Percentiles rank a stretch among this genome's conserved stretches.
These are phyloP conservation scores for Lepiota venenata DNA, from an alignment of 768 basidiomycete genomes.

Conservation along the genomic window DNA sequence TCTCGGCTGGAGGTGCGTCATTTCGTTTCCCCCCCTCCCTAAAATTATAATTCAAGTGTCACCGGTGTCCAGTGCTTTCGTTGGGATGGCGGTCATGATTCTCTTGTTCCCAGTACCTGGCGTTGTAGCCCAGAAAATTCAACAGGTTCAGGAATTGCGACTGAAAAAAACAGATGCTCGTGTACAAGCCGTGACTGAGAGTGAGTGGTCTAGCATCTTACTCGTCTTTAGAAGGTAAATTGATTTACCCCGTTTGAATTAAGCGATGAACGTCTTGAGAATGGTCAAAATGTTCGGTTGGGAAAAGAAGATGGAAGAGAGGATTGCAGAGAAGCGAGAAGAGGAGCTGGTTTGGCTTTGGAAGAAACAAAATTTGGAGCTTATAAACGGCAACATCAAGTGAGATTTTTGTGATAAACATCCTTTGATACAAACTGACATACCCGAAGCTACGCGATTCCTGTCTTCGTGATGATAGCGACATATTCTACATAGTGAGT, in stretches of 20 bases:
- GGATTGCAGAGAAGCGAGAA: slow-evolving; percentile 57
- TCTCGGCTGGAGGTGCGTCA: slow-evolving; percentile 45
- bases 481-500: slow-evolving; percentile 57
- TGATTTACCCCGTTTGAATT: slow-evolving; percentile 15
- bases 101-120: slow-evolving; percentile 58
- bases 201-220: slow-evolving; percentile 25
- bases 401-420: slow-evolving; percentile 23
- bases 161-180: slow-evolving; percentile 58
- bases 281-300: slow-evolving; percentile 75
- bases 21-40: slow-evolving; percentile 19
- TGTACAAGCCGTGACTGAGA: slow-evolving; percentile 61
- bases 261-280: slow-evolving; percentile 53
- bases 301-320: slow-evolving; percentile 53
- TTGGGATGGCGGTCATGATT: slow-evolving; percentile 54
- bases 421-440: not conserved
- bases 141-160: slow-evolving; percentile 43
- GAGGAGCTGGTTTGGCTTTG: slow-evolving; percentile 56
- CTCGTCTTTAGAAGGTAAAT: slow-evolving; percentile 1
- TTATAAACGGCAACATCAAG: slow-evolving; percentile 50
- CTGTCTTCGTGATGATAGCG: slow-evolving; percentile 60
- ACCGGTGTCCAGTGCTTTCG: slow-evolving; percentile 41
- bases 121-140: slow-evolving; percentile 47
- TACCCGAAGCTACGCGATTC: slow-evolving; percentile 48
- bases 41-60: not conserved
- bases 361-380: slow-evolving; percentile 50